phyloP scores from a whole-genome alignment of 73 alveolate genomes.

The Paramecium bursaria region DNA sequence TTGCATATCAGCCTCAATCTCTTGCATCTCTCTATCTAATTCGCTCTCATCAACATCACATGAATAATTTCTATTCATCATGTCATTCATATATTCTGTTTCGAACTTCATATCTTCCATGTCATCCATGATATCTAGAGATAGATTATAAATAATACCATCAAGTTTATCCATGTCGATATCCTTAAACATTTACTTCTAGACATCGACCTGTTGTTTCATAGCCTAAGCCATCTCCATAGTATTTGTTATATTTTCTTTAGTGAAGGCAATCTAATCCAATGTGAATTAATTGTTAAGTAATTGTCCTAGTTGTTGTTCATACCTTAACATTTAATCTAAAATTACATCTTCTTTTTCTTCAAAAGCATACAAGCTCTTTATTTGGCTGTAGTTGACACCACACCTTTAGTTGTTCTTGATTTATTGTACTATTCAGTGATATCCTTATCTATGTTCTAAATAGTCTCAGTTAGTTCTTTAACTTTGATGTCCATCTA shows the following conservation, averaged over 20 bases:
- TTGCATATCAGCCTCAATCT: conserved; percentile 61
- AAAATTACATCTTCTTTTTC: conserved; percentile 66
- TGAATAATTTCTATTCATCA: conserved; percentile 69
- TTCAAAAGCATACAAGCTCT: conserved; percentile 66
- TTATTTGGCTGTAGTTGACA: conserved; percentile 45
- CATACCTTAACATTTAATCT: conserved; percentile 33
- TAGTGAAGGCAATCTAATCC: conserved; percentile 66
- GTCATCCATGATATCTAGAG: conserved; percentile 66
- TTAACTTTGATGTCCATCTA: conserved; percentile 67
- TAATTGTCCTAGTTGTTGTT: conserved; percentile 55
- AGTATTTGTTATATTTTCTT: conserved; percentile 62
- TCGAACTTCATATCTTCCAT: conserved; percentile 72
- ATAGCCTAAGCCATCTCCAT: conserved; percentile 67
- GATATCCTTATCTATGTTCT: conserved; percentile 58
- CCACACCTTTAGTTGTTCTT: conserved; percentile 30
- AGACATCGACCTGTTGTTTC: conserved; percentile 55
- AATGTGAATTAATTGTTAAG: conserved; percentile 66
- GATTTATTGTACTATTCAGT: conserved; percentile 57
- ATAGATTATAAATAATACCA: background rate
- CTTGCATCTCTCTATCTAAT: conserved; percentile 63
- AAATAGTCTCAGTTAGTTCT: conserved; percentile 58
- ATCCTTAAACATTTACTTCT: conserved; percentile 61
- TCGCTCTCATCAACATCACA: conserved; percentile 68
- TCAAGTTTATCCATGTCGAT: conserved; percentile 66
- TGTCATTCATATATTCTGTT: conserved; percentile 68